These are phyloP conservation scores for Bipolaris cookei DNA, from an alignment of 2,329 filamentous ascomycete species.

Conservation along the genomic window DNA sequence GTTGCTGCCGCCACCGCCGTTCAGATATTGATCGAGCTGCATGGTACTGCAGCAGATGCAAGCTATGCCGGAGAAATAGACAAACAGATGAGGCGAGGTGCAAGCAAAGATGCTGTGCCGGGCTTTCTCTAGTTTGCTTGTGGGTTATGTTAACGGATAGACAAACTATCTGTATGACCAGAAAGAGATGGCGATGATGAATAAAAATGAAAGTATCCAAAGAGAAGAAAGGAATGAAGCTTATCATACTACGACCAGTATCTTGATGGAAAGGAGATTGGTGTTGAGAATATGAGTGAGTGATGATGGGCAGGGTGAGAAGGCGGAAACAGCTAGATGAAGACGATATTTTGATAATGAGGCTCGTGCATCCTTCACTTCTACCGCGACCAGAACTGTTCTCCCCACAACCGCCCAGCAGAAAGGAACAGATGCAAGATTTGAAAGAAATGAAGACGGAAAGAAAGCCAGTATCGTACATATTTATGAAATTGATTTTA, in stretches of 20 bases:
- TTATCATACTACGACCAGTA: conserved; percentile 20
- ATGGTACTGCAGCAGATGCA: conserved; percentile 43
- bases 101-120: conserved; percentile 1
- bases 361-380: conserved; percentile 14
- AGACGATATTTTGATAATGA: conserved; percentile 15
- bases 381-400: conserved; percentile 8
- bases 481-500: conserved; percentile 18
- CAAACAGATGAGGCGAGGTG: not conserved
- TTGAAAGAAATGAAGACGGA: conserved; percentile 12
- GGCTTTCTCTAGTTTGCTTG: conserved; percentile 12
- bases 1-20: conserved; percentile 50
- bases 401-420: conserved; percentile 5
- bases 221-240: conserved; percentile 23
- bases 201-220: conserved; percentile 29
- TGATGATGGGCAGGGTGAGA: conserved; percentile 17
- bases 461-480: conserved; percentile 20
- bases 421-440: conserved; percentile 12
- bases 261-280: conserved; percentile 25
- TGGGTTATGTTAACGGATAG: conserved; percentile 23
- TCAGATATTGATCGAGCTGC: conserved; percentile 54
- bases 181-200: conserved; percentile 27
- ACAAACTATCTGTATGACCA: conserved; percentile 25
- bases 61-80: conserved; percentile 1
- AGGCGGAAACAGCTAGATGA: conserved; percentile 10
- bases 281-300: conserved; percentile 22